Conservation (phyloP, 352 stramenopile species). For the Lagenidium sp. region DNA sequence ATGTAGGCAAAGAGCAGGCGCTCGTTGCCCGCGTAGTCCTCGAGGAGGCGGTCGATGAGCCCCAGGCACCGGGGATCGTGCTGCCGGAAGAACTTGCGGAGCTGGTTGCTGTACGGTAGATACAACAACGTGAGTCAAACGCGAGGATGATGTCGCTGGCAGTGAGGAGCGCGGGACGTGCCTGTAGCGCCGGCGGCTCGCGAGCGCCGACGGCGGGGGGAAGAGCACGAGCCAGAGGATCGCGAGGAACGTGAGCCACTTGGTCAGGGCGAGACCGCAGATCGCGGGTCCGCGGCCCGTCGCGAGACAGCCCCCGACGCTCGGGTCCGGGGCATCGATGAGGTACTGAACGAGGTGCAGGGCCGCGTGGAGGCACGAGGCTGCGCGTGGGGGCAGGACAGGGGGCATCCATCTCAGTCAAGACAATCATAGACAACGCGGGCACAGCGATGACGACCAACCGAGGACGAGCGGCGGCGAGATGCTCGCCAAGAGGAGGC, state of each 20-base stretch:
- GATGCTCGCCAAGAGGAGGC: no score
- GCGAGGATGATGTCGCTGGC: no score
- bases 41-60: conserved; percentile 27
- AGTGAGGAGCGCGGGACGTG: neutral
- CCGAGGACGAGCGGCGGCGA: no score
- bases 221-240: conserved; percentile 29
- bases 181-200: conserved; percentile 23
- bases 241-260: conserved; percentile 22
- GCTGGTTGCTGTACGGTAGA: conserved; percentile 19
- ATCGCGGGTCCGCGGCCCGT: no score
- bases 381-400: no score
- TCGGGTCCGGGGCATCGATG: conserved; percentile 1
- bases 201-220: conserved; percentile 24
- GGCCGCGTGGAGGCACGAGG: conserved; percentile 11
- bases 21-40: conserved; percentile 49
- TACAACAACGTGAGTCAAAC: no score
- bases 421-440: neutral
- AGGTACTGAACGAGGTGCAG: conserved; percentile 8
- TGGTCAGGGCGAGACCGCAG: no score
- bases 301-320: conserved; percentile 5
- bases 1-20: conserved; percentile 37
- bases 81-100: conserved; percentile 32
- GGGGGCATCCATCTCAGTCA: conserved; percentile 2
- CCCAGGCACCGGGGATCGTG: conserved; percentile 34
- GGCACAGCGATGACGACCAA: no score